Percentiles rank a stretch among this genome's conserved stretches.
phyloP scores from a whole-genome alignment of 441 rosid genomes.

The Eutrema salsugineum region DNA sequence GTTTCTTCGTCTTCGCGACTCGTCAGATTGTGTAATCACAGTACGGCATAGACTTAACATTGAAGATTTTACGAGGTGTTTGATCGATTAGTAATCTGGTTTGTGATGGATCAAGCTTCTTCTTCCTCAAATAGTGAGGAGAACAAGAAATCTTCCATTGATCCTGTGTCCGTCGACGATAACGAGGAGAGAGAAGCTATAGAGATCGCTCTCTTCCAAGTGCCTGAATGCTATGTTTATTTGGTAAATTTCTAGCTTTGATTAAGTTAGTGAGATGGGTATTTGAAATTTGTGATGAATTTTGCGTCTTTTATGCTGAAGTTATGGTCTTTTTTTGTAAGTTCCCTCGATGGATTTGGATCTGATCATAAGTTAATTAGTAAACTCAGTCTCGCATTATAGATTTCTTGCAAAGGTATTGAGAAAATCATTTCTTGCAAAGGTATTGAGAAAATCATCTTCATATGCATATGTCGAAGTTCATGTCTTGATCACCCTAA shows the following conservation, averaged over 20 bases:
- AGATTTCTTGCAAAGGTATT: not conserved
- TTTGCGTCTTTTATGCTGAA: not conserved
- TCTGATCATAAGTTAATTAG: slow-evolving; percentile 2
- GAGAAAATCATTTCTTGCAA: not conserved
- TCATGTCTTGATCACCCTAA: not conserved
- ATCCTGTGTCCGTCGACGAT: slow-evolving; percentile 33
- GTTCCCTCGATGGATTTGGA: slow-evolving; percentile 1
- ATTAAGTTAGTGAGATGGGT: not conserved
- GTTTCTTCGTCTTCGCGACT: slow-evolving; percentile 26
- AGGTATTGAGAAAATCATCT: not conserved
- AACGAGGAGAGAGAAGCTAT: slow-evolving; percentile 57
- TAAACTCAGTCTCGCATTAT: not conserved
- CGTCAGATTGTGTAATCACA: slow-evolving; percentile 18
- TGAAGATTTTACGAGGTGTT: not conserved
- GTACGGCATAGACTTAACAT: slow-evolving; percentile 8
- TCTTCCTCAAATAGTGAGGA: slow-evolving; percentile 42
- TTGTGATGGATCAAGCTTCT: slow-evolving; percentile 22
- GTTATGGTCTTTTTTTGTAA: not conserved
- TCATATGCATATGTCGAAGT: not conserved
- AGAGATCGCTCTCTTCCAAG: slow-evolving; percentile 84
- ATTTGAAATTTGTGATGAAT: not conserved
- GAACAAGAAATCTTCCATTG: slow-evolving; percentile 34
- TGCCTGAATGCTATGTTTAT: slow-evolving; percentile 92
- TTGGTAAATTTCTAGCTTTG: slow-evolving; percentile 42
- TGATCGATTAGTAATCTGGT: not conserved